Conservation (phyloP, 331 rosid genomes). For the Erythrophleum ivorense region DNA sequence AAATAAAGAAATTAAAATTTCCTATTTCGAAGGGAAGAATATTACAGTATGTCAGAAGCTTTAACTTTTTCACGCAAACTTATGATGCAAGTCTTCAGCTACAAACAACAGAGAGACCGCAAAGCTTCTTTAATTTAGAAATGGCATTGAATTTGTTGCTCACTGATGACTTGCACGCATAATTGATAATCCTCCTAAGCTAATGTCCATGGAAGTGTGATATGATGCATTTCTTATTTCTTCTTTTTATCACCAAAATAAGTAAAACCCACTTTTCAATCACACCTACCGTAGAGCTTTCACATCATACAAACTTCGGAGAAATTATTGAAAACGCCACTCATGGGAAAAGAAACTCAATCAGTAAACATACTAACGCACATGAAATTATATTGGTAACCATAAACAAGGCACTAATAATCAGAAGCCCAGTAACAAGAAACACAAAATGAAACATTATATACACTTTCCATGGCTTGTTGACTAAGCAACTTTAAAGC, state of each 20-base stretch:
- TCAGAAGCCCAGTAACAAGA: not conserved
- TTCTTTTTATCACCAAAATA: not conserved
- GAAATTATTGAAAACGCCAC: not conserved
- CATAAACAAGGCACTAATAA: not conserved
- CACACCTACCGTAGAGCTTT: not conserved
- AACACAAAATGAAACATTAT: slow-evolving; percentile 5
- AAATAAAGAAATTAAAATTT: not conserved
- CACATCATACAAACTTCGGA: not conserved
- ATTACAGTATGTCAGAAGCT: not conserved
- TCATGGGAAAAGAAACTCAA: not conserved
- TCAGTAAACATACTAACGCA: not conserved
- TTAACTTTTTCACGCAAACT: not conserved
- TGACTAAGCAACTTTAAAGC: not conserved
- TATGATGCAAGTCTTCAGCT: not conserved
- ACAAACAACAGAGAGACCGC: not conserved
- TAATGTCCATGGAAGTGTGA: not conserved
- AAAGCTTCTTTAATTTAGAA: slow-evolving; percentile 9
- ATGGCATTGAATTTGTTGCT: not conserved
- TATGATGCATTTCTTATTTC: not conserved
- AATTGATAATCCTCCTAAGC: not conserved
- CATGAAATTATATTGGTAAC: not conserved
- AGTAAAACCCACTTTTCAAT: not conserved
- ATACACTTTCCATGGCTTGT: slow-evolving; percentile 7
- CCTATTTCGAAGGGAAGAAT: not conserved
- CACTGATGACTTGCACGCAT: not conserved